phyloP scores from a whole-genome alignment of 441 rosid genomes.

The Erodium chrysanthum region DNA sequence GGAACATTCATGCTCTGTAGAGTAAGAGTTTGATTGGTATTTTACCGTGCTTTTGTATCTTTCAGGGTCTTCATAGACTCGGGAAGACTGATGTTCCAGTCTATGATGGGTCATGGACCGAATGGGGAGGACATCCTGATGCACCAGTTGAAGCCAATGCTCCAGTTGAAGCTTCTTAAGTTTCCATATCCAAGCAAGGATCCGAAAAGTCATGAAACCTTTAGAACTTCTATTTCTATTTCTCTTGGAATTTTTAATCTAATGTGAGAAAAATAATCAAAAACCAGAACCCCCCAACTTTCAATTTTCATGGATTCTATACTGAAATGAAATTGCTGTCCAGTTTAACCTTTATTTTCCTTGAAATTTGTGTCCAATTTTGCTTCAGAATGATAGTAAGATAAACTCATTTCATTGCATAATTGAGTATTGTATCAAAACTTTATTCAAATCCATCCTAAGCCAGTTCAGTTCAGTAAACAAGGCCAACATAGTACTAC shows the following conservation, averaged over 20 bases:
- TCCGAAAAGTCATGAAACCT: neutral
- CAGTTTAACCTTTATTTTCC: no score
- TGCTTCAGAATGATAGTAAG: no score
- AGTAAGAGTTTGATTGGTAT: neutral
- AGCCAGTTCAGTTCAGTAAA: no score
- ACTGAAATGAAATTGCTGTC: neutral
- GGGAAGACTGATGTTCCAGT: conserved; percentile 3
- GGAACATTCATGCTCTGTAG: neutral
- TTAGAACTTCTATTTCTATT: neutral
- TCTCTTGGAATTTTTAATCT: neutral
- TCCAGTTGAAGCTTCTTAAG: no score
- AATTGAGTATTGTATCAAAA: no score
- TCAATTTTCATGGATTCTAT: neutral
- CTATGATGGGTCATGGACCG: conserved; percentile 5
- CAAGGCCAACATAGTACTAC: neutral
- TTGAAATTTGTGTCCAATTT: no score
- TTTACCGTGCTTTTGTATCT: neutral
- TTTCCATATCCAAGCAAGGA: neutral
- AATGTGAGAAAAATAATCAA: neutral
- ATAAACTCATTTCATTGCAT: neutral
- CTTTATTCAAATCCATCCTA: neutral
- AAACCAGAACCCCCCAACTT: neutral
- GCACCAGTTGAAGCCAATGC: neutral
- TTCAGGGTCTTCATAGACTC: conserved; percentile 7
- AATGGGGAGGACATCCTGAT: conserved; percentile 5